A percentile compares a stretch with the other conserved stretches of the same genome.
Evolutionary conservation across 306 rosid species (phyloP).

Genomic region (Cucumis melo): DNA sequence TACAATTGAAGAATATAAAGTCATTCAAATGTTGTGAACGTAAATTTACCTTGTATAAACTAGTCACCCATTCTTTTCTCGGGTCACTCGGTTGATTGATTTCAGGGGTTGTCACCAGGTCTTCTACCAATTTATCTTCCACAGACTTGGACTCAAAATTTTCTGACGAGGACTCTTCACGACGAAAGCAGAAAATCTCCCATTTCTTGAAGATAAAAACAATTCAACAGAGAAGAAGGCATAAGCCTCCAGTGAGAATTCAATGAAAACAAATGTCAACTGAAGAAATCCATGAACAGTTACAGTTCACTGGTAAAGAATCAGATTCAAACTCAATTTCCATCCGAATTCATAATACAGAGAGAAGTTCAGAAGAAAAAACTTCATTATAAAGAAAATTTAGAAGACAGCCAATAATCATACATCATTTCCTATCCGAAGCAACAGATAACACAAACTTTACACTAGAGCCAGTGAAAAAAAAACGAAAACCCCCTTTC

Average conservation of each 20-base stretch:
- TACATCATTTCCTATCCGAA: background rate
- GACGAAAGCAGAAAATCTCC: slow-evolving; percentile 2
- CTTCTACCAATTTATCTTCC: slow-evolving; percentile 6
- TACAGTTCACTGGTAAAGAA: background rate
- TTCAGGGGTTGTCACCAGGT: background rate
- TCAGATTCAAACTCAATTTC: background rate
- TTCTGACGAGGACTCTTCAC: background rate
- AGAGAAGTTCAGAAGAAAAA: background rate
- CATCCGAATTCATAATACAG: background rate
- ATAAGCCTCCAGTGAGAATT: background rate
- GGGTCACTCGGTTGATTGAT: background rate
- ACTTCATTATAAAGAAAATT: background rate
- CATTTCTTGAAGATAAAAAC: background rate
- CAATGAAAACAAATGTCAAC: background rate
- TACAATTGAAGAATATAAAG: background rate
- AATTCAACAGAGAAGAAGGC: background rate
- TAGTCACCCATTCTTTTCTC: background rate
- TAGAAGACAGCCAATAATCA: background rate
- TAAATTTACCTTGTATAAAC: background rate
- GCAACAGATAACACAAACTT: background rate
- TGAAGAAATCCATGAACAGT: too few relatives aligned
- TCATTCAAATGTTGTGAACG: background rate
- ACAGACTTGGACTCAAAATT: background rate
- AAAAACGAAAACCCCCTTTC: background rate
- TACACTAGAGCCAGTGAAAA: background rate